phyloP scores from a whole-genome alignment of 2,329 filamentous ascomycete genomes.

The Orbilia blumenaviensis region DNA sequence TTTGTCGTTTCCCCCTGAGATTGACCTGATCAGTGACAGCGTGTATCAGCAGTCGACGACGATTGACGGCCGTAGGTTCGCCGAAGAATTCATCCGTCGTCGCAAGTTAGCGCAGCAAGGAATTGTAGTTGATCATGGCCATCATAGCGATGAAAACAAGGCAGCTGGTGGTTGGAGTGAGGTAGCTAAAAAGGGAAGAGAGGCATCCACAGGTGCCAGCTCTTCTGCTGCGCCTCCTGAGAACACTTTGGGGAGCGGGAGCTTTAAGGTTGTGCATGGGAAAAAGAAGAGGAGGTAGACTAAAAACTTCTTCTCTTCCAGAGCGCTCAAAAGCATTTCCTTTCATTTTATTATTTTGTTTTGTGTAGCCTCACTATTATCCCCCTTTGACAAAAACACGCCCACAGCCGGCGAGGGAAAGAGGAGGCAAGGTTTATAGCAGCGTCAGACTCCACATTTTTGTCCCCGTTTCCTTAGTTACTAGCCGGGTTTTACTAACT shows the following conservation, averaged over 20 bases:
- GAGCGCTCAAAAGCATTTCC: too few species aligned
- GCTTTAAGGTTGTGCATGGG: conserved; percentile 48
- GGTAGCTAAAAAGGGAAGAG: conserved; percentile 76
- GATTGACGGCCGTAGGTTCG: conserved; percentile 91
- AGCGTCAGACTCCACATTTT: too few species aligned
- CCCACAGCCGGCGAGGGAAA: too few species aligned
- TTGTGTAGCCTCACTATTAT: neutral
- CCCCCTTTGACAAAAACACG: too few species aligned
- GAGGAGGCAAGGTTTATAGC: too few species aligned
- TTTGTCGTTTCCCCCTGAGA: conserved; percentile 77
- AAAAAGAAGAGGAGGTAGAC: conserved; percentile 52
- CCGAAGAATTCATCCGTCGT: conserved; percentile 90
- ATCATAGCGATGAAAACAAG: conserved; percentile 62
- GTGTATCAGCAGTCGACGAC: conserved; percentile 87
- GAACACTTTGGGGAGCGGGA: conserved; percentile 27
- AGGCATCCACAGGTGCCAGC: neutral
- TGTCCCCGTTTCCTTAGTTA: too few species aligned
- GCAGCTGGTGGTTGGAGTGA: conserved; percentile 85
- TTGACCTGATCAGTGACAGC: conserved; percentile 84
- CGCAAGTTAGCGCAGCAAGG: conserved; percentile 94
- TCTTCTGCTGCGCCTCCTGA: neutral
- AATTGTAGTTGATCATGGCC: conserved; percentile 76
- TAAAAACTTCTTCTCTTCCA: neutral
- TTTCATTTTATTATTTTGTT: neutral
- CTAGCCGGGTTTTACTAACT: too few species aligned